phyloP scores from a whole-genome alignment of 371 early-diverging fungal genomes.

The Apophysomyces trapeziformis region DNA sequence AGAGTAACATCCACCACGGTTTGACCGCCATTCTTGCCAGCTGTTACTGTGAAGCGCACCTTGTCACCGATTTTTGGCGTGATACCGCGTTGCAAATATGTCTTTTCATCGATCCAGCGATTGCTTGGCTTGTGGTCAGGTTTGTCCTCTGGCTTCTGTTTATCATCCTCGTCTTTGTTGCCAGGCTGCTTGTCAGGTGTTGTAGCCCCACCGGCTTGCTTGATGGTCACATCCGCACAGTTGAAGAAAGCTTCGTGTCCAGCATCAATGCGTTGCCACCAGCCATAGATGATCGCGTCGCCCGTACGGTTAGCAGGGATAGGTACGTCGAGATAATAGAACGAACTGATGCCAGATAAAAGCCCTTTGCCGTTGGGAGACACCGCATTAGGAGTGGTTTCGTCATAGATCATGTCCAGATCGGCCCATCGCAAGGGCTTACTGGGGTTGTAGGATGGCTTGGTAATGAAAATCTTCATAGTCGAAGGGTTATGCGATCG shows the following conservation, averaged over 20 bases:
- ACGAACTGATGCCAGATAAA: not conserved
- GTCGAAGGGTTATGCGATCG: slow-evolving; percentile 7
- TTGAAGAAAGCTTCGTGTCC: slow-evolving; percentile 12
- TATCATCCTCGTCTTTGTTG: slow-evolving; percentile 38
- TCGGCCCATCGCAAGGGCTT: slow-evolving; percentile 6
- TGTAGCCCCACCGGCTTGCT: slow-evolving; percentile 33
- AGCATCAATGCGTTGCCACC: slow-evolving; percentile 10
- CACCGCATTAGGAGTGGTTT: not conserved
- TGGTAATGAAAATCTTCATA: slow-evolving; percentile 10
- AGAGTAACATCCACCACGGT: not conserved
- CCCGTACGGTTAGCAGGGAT: slow-evolving; percentile 4
- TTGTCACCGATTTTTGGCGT: slow-evolving; percentile 79
- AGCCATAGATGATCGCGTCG: slow-evolving; percentile 2
- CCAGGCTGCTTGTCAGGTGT: slow-evolving; percentile 45
- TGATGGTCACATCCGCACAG: slow-evolving; percentile 15
- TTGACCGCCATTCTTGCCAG: not conserved
- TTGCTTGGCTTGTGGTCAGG: slow-evolving; percentile 69
- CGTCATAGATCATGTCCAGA: not conserved
- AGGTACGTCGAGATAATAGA: slow-evolving; percentile 10
- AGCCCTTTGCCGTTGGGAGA: slow-evolving; percentile 8
- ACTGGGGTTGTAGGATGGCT: slow-evolving; percentile 7
- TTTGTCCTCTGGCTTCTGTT: slow-evolving; percentile 39
- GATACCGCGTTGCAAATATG: not conserved
- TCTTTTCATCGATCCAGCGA: slow-evolving; percentile 40
- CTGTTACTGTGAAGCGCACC: slow-evolving; percentile 2